phyloP scores from a whole-genome alignment of 1,284 basidiomycete genomes.

The Phlebopus sp. region DNA sequence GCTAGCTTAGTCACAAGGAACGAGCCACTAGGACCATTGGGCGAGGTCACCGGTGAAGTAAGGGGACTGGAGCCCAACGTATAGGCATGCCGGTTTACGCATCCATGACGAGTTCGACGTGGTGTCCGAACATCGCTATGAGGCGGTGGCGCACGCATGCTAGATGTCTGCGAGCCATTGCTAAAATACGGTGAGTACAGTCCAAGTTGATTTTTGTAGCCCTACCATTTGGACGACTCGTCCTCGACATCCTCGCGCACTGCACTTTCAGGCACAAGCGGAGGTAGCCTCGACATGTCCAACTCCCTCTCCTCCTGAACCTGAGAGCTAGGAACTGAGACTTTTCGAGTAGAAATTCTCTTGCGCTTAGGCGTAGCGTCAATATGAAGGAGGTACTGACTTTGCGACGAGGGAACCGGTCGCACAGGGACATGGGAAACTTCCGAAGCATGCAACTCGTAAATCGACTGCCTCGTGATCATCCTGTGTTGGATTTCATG shows the following conservation, averaged over 20 bases:
- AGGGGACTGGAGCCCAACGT: conserved; percentile 5
- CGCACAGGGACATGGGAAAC: conserved; percentile 6
- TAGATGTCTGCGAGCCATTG: neutral
- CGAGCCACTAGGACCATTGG: neutral
- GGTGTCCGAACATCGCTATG: neutral
- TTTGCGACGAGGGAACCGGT: conserved; percentile 30
- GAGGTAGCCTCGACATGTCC: conserved; percentile 3
- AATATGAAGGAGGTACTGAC: conserved; percentile 31
- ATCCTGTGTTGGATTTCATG: neutral
- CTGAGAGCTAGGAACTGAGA: conserved; percentile 32
- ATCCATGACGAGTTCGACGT: neutral
- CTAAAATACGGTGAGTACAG: conserved; percentile 13
- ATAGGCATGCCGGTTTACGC: neutral
- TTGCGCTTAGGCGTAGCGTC: conserved; percentile 32
- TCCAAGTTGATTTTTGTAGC: neutral
- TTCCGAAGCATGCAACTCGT: conserved; percentile 1
- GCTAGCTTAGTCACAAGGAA: conserved; percentile 4
- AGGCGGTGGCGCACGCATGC: neutral
- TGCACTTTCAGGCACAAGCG: conserved; percentile 10
- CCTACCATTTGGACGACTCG: conserved; percentile 19
- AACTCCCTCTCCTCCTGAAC: conserved; percentile 29
- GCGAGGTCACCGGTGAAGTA: conserved; percentile 3
- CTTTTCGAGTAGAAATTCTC: conserved; percentile 7
- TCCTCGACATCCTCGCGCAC: neutral
- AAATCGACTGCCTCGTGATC: neutral